Evolutionary conservation across 2,329 filamentous ascomycete species (phyloP), one percentile per base, ranked within the genome.

Genomic region (Aureobasidium musti): DNA sequence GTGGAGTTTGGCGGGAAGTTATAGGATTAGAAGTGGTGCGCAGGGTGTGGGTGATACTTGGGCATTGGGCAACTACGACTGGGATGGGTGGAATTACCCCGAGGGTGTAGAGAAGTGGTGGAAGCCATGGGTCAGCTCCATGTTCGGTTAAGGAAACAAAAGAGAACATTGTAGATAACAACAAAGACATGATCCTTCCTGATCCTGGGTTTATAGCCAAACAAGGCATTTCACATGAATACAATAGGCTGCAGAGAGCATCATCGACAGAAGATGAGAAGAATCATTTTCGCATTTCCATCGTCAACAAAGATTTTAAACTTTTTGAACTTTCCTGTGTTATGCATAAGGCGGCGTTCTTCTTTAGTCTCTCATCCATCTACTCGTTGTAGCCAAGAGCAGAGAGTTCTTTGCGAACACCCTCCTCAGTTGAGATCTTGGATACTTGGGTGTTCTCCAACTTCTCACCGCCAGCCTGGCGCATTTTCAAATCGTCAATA

Each of bases 401-500:
- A 56, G 49, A 67, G 21, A 99, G 81, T 80, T 99, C 95, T 79
- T 90, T 91, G 69, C 93, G 83, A 67, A 99, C 94, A 19, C 85
- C 80, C 57, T 88, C 82, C 82, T 98, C 96, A 26, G 92, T 98
- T 66, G 87, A 86, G 73, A 99, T 99, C 86, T 99, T 99, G 84
- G 97, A 96, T 79, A 99, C 88, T 81, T 99, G 95, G 37, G 95
- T 99, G 75, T 97, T 94, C 81, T 99, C 95, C 68, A 99, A 82
- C 84, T 97, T 98, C 84, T 99, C 95, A 5, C 94, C 94, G 39
- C 90, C 89, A 2, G 94, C 95, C 71, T 93, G 88, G 66, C 95
- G 88, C 93, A 98, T 97, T 83, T 98, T 97, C 69, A 99, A 82
- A 77, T 99, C 95, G 76, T 99, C 95, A 75, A 99, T 99, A 13